A percentile compares a stretch with the other conserved stretches of the same genome.
Conservation (phyloP, 768 basidiomycete species). For the Rubroboletus satanas region DNA sequence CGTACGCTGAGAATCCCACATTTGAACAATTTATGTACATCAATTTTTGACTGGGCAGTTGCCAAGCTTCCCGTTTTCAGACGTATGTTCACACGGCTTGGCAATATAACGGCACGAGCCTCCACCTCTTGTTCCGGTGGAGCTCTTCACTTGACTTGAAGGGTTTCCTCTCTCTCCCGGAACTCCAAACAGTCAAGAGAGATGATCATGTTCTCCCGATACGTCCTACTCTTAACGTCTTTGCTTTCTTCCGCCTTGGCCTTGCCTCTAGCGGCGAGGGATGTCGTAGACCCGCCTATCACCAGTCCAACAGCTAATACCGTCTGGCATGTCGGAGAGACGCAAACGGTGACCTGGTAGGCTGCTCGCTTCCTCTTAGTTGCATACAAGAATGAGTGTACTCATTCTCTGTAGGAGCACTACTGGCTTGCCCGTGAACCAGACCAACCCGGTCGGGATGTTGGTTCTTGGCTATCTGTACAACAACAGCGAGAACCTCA, state of each 20-base stretch:
- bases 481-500: conserved; percentile 31
- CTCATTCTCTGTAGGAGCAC: conserved; percentile 29
- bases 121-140: conserved; percentile 3
- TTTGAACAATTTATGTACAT: neutral
- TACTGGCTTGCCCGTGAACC: conserved; percentile 25
- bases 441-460: conserved; percentile 30
- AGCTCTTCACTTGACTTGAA: conserved; percentile 11
- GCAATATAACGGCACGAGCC: conserved; percentile 14
- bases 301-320: conserved; percentile 39
- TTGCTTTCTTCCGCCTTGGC: conserved; percentile 24
- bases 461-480: conserved; percentile 25
- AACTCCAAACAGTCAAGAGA: conserved; percentile 6
- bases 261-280: conserved; percentile 35
- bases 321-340: conserved; percentile 44
- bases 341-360: conserved; percentile 51
- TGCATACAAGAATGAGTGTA: conserved; percentile 31
- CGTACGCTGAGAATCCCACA: conserved; percentile 3
- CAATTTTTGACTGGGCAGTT: neutral
- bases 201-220: conserved; percentile 25
- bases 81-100: conserved; percentile 20
- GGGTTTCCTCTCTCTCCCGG: conserved; percentile 17
- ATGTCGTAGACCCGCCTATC: conserved; percentile 48
- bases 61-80: neutral
- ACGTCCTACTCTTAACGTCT: conserved; percentile 21
- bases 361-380: neutral